Evolutionary conservation across 768 basidiomycete genomes (phyloP).

Genomic region (Lentinula guzmanii): DNA sequence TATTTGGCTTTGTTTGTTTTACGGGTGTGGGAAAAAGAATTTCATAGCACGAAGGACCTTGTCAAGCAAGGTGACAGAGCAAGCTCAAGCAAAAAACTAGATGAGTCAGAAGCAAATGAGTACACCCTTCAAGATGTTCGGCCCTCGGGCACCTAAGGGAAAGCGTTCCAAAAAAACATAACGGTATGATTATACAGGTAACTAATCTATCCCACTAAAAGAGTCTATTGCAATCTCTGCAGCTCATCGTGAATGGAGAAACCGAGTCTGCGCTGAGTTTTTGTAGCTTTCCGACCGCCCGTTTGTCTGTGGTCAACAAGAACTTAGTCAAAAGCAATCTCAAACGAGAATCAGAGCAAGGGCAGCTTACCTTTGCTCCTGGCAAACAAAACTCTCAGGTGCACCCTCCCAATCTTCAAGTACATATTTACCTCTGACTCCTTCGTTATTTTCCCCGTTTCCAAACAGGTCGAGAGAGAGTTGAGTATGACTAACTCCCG

Average conservation of each 20-base stretch:
- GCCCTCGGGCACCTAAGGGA: not conserved
- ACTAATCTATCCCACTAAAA: not conserved
- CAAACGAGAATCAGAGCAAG: not conserved
- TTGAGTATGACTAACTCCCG: slow-evolving; percentile 93
- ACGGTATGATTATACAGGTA: slow-evolving; percentile 3
- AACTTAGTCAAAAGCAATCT: not conserved
- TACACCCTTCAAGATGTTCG: too few relatives aligned
- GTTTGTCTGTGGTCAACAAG: slow-evolving; percentile 50
- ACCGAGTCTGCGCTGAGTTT: slow-evolving; percentile 77
- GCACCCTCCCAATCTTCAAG: slow-evolving; percentile 95
- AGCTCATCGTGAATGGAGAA: slow-evolving; percentile 82
- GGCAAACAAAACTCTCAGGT: slow-evolving; percentile 96
- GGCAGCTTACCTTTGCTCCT: slow-evolving; percentile 73
- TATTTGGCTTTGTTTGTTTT: too few relatives aligned
- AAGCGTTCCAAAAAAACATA: not conserved
- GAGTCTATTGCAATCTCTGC: slow-evolving; percentile 12
- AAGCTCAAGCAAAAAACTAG: too few relatives aligned
- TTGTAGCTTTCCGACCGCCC: slow-evolving; percentile 83
- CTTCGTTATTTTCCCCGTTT: slow-evolving; percentile 54
- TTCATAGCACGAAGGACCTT: too few relatives aligned
- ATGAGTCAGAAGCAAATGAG: too few relatives aligned
- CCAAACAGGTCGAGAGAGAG: slow-evolving; percentile 95
- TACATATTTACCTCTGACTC: slow-evolving; percentile 63
- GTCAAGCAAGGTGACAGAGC: too few relatives aligned
- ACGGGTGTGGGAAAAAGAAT: too few relatives aligned